Conservation (phyloP, 129 eudicot genomes). For the Flaveria ramosissima region DNA sequence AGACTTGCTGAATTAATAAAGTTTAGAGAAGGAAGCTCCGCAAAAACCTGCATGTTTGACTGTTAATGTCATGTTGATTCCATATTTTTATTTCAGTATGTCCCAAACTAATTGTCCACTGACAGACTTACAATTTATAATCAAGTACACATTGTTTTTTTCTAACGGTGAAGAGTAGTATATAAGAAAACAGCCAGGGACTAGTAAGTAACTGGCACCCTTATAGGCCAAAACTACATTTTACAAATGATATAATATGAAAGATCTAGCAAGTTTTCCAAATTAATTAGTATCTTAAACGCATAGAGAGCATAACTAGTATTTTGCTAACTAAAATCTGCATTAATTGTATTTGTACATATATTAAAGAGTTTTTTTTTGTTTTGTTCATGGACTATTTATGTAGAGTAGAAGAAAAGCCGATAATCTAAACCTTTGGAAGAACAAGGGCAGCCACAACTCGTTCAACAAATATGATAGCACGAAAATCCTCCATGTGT, state of each 20-base stretch:
- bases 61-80: conserved; percentile 12
- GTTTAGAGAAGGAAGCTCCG: conserved; percentile 87
- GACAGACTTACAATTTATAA: background rate
- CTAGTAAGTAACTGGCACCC: no score
- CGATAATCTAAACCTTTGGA: conserved; percentile 71
- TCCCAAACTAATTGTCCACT: conserved; percentile 4
- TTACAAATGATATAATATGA: background rate
- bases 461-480: conserved; percentile 96
- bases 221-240: no score
- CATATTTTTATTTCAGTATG: background rate
- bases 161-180: no score
- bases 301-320: background rate
- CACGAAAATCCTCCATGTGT: conserved; percentile 90
- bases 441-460: conserved; percentile 98
- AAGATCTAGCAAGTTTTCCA: conserved; percentile 4
- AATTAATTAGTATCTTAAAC: background rate
- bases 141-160: background rate
- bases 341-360: background rate
- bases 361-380: background rate
- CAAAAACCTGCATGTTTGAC: conserved; percentile 66
- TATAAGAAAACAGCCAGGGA: no score
- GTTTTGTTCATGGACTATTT: background rate
- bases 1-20: conserved; percentile 90
- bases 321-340: background rate
- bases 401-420: background rate